Conservation (phyloP, 768 basidiomycete genomes). For the Lactifluus rugatus region DNA sequence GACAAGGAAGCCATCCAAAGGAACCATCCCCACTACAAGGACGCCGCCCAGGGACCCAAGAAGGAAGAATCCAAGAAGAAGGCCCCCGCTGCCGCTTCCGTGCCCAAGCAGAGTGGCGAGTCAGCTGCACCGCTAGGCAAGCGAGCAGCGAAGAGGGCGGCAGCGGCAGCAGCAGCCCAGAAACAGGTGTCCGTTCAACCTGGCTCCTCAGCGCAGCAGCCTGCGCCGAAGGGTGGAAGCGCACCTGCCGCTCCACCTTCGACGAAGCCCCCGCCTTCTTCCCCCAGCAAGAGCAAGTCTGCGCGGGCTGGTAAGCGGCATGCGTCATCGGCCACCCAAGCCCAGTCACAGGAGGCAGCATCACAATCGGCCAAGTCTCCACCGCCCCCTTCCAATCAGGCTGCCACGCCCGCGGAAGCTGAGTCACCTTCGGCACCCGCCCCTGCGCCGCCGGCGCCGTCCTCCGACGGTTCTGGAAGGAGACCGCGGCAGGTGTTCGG, state of each 20-base stretch:
- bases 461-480: slow-evolving; percentile 29
- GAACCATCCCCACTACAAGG: slow-evolving; percentile 66
- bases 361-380: slow-evolving; percentile 1
- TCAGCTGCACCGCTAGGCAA: slow-evolving; percentile 27
- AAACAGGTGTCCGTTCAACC: slow-evolving; percentile 6
- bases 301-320: slow-evolving; percentile 10
- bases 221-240: slow-evolving; percentile 3
- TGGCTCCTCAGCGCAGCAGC: neutral
- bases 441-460: slow-evolving; percentile 14
- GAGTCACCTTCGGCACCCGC: neutral
- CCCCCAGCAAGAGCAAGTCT: slow-evolving; percentile 9
- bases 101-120: slow-evolving; percentile 20
- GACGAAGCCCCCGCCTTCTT: neutral
- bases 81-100: slow-evolving; percentile 16
- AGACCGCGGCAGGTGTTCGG: slow-evolving; percentile 47
- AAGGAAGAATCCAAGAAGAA: slow-evolving; percentile 36
- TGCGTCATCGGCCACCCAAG: neutral
- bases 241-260: neutral
- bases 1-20: slow-evolving; percentile 66
- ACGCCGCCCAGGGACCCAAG: slow-evolving; percentile 29
- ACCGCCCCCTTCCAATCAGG: neutral
- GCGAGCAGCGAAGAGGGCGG: slow-evolving; percentile 29
- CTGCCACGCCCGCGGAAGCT: neutral
- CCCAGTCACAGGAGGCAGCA: slow-evolving; percentile 4
- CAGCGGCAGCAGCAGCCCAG: slow-evolving; percentile 15